Percentiles rank a stretch among this genome's conserved stretches.
These are phyloP conservation scores for Ocimum tenuiflorum DNA, from an alignment of 257 asterid genomes.

Conservation along the genomic window DNA sequence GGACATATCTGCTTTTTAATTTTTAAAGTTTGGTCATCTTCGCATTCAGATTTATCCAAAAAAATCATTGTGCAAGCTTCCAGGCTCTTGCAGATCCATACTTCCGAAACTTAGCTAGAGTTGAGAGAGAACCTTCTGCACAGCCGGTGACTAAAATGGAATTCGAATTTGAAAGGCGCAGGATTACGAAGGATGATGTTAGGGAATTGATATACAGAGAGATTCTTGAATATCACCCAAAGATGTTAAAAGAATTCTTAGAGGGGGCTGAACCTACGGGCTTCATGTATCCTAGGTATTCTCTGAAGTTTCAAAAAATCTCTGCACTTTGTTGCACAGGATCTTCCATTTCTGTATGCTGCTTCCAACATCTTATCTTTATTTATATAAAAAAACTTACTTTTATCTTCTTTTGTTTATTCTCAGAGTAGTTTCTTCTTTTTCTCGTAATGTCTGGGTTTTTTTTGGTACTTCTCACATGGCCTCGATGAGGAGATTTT, in stretches of 20 bases:
- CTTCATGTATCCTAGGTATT: constrained; percentile 93
- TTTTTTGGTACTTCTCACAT: background rate
- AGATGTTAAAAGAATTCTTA: constrained; percentile 77
- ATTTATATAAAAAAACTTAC: too few relatives aligned
- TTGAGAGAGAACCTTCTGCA: constrained; percentile 93
- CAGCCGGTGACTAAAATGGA: constrained; percentile 95
- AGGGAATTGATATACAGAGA: constrained; percentile 81
- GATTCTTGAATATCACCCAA: constrained; percentile 89
- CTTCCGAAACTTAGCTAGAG: constrained; percentile 89
- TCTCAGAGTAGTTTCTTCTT: too few relatives aligned
- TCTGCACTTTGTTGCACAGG: too few relatives aligned
- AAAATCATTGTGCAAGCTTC: constrained; percentile 18
- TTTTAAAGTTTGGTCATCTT: background rate
- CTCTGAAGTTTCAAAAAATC: background rate
- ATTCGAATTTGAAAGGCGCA: constrained; percentile 90
- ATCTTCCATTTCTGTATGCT: too few relatives aligned
- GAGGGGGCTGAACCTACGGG: constrained; percentile 86
- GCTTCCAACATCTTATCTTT: too few relatives aligned
- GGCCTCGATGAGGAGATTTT: background rate
- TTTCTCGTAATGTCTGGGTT: too few relatives aligned
- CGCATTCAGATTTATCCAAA: constrained; percentile 17
- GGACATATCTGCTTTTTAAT: background rate
- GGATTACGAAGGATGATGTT: constrained; percentile 87
- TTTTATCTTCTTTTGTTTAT: too few relatives aligned
- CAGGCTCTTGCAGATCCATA: constrained; percentile 99